phyloP scores from a whole-genome alignment of 805 yeast species.

The Saccharomycopsis fodiens region DNA sequence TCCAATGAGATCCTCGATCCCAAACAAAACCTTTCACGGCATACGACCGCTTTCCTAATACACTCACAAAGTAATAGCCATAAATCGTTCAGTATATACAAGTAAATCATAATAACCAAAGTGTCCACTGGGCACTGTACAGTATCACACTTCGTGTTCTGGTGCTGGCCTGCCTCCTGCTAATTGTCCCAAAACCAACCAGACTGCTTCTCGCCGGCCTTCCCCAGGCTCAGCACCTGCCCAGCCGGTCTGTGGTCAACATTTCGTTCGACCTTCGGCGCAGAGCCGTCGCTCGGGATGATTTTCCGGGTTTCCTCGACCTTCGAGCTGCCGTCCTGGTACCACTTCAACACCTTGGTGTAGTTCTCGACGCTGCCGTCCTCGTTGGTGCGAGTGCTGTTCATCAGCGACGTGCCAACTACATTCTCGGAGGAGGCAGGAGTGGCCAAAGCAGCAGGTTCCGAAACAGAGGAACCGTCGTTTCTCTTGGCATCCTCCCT shows the following conservation, averaged over 20 bases:
- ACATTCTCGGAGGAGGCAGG: constrained; percentile 22
- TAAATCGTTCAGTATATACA: no score
- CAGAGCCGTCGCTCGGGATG: constrained; percentile 32
- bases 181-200: constrained; percentile 21
- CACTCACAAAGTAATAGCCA: no score
- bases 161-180: not conserved
- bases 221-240: no score
- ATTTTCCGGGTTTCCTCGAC: constrained; percentile 32
- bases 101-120: no score
- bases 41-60: no score
- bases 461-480: not conserved
- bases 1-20: no score
- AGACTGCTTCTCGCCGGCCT: constrained; percentile 2
- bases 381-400: constrained; percentile 30
- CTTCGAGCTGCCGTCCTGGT: constrained; percentile 36
- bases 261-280: constrained; percentile 27
- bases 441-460: not conserved
- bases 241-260: constrained; percentile 4
- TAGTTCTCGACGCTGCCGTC: constrained; percentile 38
- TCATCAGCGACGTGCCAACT: constrained; percentile 33
- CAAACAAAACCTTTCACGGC: no score
- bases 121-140: no score
- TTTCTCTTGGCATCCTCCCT: not conserved
- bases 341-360: constrained; percentile 31
- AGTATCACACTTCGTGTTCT: no score